Conservation (phyloP, 768 basidiomycete genomes). For the Phanerochaete sordida region DNA sequence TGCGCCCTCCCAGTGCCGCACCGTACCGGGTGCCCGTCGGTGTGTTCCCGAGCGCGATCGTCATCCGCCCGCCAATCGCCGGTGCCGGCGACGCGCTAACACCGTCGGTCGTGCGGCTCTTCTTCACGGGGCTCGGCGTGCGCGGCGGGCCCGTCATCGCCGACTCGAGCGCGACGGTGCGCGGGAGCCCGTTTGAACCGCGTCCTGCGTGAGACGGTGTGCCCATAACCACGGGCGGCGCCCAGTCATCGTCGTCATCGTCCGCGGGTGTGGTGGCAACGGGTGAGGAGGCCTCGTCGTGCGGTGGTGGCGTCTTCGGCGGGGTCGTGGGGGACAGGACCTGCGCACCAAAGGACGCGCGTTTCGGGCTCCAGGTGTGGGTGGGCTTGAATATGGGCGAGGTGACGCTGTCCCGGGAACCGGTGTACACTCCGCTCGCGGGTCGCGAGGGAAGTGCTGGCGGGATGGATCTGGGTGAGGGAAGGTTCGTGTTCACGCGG, state of each 20-base stretch:
- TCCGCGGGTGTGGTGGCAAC: conserved; percentile 7
- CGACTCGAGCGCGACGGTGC: conserved; percentile 46
- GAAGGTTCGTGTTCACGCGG: conserved; percentile 6
- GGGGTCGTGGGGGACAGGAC: neutral
- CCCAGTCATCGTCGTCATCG: conserved; percentile 25
- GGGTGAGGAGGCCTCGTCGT: neutral
- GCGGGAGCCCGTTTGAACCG: conserved; percentile 45
- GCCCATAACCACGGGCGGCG: conserved; percentile 14
- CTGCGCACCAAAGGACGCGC: neutral
- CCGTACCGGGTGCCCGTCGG: conserved; percentile 70
- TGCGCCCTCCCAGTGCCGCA: conserved; percentile 40
- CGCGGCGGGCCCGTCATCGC: conserved; percentile 20
- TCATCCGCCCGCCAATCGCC: conserved; percentile 2
- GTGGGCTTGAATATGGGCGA: conserved; percentile 38
- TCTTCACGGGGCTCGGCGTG: neutral
- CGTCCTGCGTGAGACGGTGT: conserved; percentile 46
- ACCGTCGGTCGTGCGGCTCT: neutral
- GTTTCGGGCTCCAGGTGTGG: conserved; percentile 35
- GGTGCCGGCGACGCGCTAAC: neutral
- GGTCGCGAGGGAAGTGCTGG: conserved; percentile 19
- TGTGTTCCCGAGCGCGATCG: conserved; percentile 35
- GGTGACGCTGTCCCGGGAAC: conserved; percentile 12
- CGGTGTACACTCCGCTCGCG: conserved; percentile 20
- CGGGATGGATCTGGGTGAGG: conserved; percentile 13
- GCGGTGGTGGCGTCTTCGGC: neutral